phyloP scores from a whole-genome alignment of 2,329 filamentous ascomycete genomes.

The Botrytis paeoniae region DNA sequence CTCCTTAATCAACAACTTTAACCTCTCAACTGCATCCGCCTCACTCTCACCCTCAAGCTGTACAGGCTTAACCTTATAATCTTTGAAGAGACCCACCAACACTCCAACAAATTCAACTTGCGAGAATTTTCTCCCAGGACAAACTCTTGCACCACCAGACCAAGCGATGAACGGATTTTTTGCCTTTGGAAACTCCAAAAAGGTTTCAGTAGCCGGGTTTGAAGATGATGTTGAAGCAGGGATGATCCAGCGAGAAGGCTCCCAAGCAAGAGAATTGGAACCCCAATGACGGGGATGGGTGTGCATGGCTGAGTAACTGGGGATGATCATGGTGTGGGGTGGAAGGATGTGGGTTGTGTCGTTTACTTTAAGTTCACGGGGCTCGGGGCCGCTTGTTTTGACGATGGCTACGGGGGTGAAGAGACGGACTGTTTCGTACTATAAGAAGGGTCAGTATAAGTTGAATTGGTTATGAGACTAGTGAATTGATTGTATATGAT shows the following conservation, averaged over 20 bases:
- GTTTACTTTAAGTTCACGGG: neutral
- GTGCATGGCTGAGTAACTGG: slow-evolving; percentile 14
- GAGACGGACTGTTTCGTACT: slow-evolving; percentile 14
- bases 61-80: neutral
- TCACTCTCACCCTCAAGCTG: slow-evolving; percentile 2
- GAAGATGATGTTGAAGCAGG: neutral
- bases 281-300: slow-evolving; percentile 10
- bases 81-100: neutral
- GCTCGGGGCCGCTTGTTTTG: neutral
- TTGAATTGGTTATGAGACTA: neutral
- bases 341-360: neutral
- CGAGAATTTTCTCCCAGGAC: neutral
- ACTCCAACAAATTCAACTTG: slow-evolving; percentile 9
- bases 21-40: neutral
- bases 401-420: slow-evolving; percentile 8
- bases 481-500: neutral
- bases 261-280: slow-evolving; percentile 6
- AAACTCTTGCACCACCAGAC: neutral
- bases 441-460: neutral
- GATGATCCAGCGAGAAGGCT: slow-evolving; percentile 9
- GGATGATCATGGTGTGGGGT: neutral
- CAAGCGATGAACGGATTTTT: neutral
- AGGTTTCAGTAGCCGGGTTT: neutral
- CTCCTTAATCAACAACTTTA: neutral
- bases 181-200: neutral